Evolutionary conservation across 1,284 basidiomycete genomes (phyloP).

Genomic region (Fomitopsis palustris): DNA sequence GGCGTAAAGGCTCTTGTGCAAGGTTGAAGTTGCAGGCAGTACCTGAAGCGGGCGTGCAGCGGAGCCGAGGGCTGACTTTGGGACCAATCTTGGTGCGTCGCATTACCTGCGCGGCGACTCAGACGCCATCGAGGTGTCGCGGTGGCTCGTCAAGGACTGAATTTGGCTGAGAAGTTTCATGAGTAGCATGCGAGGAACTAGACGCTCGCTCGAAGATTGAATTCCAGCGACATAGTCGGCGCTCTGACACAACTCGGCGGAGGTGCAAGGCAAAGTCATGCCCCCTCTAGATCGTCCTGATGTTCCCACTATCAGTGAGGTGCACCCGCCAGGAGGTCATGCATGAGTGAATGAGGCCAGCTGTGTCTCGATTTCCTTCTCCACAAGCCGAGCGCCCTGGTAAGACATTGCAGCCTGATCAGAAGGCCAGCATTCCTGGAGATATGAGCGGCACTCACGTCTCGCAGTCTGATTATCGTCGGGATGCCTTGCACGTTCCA

Average conservation of each 20-base stretch:
- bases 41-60: neutral
- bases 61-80: neutral
- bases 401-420: neutral
- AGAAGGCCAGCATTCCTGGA: neutral
- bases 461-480: slow-evolving; percentile 66
- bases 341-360: slow-evolving; percentile 14
- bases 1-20: neutral
- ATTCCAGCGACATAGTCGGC: slow-evolving; percentile 2
- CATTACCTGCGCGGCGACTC: neutral
- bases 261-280: slow-evolving; percentile 4
- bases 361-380: slow-evolving; percentile 14
- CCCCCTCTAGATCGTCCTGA: neutral
- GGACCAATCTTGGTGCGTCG: neutral
- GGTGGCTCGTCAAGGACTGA: neutral
- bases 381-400: slow-evolving; percentile 54
- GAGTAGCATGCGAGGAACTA: neutral
- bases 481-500: slow-evolving; percentile 69
- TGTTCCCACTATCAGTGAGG: slow-evolving; percentile 2
- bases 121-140: neutral
- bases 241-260: slow-evolving; percentile 3
- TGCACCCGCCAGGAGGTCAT: neutral
- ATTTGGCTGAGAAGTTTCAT: slow-evolving; percentile 1
- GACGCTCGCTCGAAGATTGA: neutral
- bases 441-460: slow-evolving; percentile 45
- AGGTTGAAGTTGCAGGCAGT: neutral